Evolutionary conservation across 108 stramenopile species (phyloP).

Genomic region (Mediolabrus comicus): DNA sequence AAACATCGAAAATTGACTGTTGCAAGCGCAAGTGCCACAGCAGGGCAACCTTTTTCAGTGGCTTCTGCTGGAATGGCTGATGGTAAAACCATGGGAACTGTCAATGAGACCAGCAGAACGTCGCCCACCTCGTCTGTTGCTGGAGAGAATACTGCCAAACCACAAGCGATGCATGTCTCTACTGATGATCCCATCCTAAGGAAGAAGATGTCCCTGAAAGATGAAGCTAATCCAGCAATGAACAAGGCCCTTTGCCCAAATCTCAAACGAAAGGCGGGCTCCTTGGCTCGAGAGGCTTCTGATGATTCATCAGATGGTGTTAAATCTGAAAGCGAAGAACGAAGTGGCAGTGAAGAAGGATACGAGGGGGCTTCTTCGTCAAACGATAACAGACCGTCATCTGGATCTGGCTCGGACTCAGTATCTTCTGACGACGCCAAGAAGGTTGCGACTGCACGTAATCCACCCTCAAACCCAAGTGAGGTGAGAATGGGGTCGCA

Average conservation of each 20-base stretch:
- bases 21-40: not conserved
- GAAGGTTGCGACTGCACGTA: conserved; percentile 17
- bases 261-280: conserved; percentile 16
- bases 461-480: not conserved
- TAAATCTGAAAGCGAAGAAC: conserved; percentile 23
- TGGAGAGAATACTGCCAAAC: not conserved
- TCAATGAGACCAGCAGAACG: not conserved
- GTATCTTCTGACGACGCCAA: conserved; percentile 40
- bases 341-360: conserved; percentile 38
- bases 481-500: conserved; percentile 32
- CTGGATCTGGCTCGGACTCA: conserved; percentile 39
- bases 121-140: conserved; percentile 3
- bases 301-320: conserved; percentile 39
- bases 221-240: not conserved
- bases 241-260: not conserved
- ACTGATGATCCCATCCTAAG: conserved; percentile 33
- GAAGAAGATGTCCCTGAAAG: conserved; percentile 29
- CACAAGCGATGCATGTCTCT: conserved; percentile 29
- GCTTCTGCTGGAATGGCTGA: conserved; percentile 10
- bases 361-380: conserved; percentile 45
- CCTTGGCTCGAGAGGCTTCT: not conserved
- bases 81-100: conserved; percentile 1
- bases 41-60: not conserved
- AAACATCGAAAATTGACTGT: conserved; percentile 16
- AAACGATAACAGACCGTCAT: conserved; percentile 37